Percentiles rank a stretch among this genome's conserved stretches.
phyloP scores from a whole-genome alignment of 164 flowering plant genomes.

The Buxus sempervirens region DNA sequence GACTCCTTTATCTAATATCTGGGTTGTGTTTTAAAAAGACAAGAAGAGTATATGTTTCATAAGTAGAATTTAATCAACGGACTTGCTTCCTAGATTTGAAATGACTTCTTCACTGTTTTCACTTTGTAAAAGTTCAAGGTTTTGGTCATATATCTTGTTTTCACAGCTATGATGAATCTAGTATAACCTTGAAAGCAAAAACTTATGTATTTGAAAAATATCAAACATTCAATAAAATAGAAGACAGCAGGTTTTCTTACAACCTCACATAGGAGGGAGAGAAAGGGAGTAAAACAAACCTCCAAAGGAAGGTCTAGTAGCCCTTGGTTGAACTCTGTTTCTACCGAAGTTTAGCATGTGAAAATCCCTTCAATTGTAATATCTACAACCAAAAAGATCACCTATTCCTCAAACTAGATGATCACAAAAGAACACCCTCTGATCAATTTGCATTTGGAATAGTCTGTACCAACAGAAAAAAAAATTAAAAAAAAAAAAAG shows the following conservation, averaged over 20 bases:
- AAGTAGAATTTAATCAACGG: too few species aligned
- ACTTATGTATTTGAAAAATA: too few species aligned
- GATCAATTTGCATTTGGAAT: neutral
- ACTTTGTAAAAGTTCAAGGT: too few species aligned
- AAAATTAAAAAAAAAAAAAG: neutral
- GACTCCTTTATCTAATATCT: too few species aligned
- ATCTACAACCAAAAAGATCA: neutral
- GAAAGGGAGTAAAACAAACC: conserved; percentile 10
- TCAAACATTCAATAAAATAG: neutral
- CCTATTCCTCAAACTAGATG: neutral
- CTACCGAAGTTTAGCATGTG: conserved; percentile 28
- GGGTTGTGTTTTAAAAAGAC: too few species aligned
- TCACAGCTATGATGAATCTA: too few species aligned
- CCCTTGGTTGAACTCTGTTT: conserved; percentile 28
- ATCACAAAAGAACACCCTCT: neutral
- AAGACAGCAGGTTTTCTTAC: neutral
- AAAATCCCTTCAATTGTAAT: neutral
- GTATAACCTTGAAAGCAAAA: too few species aligned
- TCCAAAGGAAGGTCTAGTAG: conserved; percentile 26
- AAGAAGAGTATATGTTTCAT: too few species aligned
- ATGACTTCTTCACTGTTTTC: too few species aligned
- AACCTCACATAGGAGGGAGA: neutral
- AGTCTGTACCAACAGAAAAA: neutral
- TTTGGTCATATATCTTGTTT: too few species aligned
- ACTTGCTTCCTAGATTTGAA: too few species aligned